These are phyloP conservation scores for Przewalskia tangutica DNA, from an alignment of 257 asterid genomes.

Conservation along the genomic window DNA sequence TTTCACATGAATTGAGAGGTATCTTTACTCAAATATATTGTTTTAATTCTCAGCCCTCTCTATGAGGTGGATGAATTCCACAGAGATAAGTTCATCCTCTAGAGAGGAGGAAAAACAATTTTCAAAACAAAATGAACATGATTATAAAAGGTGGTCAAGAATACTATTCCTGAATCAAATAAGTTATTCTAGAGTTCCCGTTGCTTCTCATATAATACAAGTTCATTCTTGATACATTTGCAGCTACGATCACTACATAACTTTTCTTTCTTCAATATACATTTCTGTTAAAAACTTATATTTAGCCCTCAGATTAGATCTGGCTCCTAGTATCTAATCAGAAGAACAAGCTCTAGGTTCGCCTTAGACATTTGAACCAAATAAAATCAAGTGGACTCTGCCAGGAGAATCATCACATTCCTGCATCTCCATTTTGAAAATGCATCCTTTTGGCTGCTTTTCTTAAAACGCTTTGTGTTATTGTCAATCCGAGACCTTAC, in stretches of 20 bases:
- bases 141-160: neutral
- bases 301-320: neutral
- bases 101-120: neutral
- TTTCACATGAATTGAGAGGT: no score
- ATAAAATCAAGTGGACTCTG: conserved; percentile 1
- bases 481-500: conserved; percentile 6
- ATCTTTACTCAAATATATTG: neutral
- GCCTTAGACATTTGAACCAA: conserved; percentile 5
- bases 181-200: neutral
- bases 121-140: neutral
- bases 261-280: conserved; percentile 7
- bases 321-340: neutral
- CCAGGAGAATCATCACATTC: neutral
- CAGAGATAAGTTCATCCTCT: neutral
- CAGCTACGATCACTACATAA: conserved; percentile 6
- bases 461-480: neutral
- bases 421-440: neutral
- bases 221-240: neutral
- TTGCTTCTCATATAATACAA: neutral
- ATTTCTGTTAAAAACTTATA: neutral
- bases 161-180: neutral
- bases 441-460: neutral
- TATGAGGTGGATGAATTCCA: neutral
- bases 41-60: neutral
- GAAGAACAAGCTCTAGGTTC: conserved; percentile 4